phyloP scores from a whole-genome alignment of 2,329 filamentous ascomycete species.

The Proliferodiscus dingleyae region DNA sequence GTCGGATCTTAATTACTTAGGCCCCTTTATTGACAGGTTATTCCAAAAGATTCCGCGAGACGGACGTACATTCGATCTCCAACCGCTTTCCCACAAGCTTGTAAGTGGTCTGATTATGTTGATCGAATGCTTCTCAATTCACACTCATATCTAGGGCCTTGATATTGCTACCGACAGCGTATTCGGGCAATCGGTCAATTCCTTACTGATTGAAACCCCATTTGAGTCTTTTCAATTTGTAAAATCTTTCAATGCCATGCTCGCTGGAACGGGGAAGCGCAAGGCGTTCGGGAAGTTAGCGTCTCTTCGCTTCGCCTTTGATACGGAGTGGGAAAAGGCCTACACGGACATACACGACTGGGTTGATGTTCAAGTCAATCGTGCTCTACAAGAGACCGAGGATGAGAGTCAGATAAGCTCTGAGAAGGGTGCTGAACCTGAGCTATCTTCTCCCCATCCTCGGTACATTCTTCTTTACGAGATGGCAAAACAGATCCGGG shows the following conservation, averaged over 20 bases:
- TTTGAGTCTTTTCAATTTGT: neutral
- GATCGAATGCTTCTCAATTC: neutral
- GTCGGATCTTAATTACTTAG: constrained; percentile 5
- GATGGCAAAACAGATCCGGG: constrained; percentile 7
- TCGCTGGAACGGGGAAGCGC: neutral
- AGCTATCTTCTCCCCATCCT: neutral
- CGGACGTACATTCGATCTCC: constrained; percentile 5
- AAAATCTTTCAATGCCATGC: neutral
- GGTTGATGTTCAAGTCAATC: constrained; percentile 2
- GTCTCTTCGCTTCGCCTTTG: neutral
- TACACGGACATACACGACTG: constrained; percentile 2
- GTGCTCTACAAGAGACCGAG: neutral
- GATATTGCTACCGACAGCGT: neutral
- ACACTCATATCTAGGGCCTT: neutral
- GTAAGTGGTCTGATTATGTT: neutral
- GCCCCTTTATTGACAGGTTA: neutral
- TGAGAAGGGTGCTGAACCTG: neutral
- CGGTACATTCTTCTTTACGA: constrained; percentile 7
- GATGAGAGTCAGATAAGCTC: neutral
- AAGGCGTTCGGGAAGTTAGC: neutral
- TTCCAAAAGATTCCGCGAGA: constrained; percentile 2
- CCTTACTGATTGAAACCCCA: neutral
- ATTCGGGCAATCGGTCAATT: neutral
- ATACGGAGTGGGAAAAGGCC: constrained; percentile 3
- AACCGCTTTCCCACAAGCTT: neutral